Percentiles rank a stretch among this genome's conserved stretches.
Conservation (phyloP, 495 filamentous ascomycete genomes). For the Aspergillus cristatus region DNA sequence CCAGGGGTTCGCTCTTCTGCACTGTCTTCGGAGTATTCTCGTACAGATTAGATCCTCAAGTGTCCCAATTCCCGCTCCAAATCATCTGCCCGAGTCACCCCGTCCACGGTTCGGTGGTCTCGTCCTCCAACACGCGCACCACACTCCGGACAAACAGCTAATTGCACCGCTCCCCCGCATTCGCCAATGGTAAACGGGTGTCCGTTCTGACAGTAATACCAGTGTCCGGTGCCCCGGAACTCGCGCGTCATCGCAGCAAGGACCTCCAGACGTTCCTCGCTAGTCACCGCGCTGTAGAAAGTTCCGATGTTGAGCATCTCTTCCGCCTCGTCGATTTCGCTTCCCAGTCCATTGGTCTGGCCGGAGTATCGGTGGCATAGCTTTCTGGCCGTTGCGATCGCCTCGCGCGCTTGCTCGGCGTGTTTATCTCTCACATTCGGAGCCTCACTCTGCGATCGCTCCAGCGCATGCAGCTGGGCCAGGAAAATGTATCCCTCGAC, state of each 20-base stretch:
- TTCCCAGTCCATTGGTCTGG: conserved; percentile 19
- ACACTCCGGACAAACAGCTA: conserved; percentile 57
- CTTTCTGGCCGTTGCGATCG: conserved; percentile 13
- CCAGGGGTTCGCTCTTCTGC: no score
- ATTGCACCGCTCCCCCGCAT: conserved; percentile 62
- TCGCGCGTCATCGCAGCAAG: conserved; percentile 41
- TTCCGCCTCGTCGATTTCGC: conserved; percentile 19
- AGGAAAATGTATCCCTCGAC: conserved; percentile 29
- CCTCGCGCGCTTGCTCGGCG: conserved; percentile 4
- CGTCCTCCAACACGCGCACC: conserved; percentile 49
- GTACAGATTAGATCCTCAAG: no score
- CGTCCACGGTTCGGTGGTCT: conserved; percentile 41
- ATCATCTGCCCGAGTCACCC: conserved; percentile 42
- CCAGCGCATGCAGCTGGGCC: conserved; percentile 28
- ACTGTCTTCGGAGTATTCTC: no score
- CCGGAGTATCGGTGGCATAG: conserved; percentile 16
- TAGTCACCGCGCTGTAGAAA: conserved; percentile 38
- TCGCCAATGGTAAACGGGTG: conserved; percentile 68
- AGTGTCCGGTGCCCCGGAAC: conserved; percentile 51
- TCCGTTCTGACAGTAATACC: conserved; percentile 59
- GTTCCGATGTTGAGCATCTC: conserved; percentile 24
- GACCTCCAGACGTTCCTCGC: conserved; percentile 36
- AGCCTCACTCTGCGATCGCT: conserved; percentile 9
- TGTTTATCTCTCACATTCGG: conserved; percentile 1
- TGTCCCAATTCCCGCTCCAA: conserved; percentile 22